Evolutionary conservation across 2,329 filamentous ascomycete species (phyloP).

Genomic region (Xylariomycetidae sp.): DNA sequence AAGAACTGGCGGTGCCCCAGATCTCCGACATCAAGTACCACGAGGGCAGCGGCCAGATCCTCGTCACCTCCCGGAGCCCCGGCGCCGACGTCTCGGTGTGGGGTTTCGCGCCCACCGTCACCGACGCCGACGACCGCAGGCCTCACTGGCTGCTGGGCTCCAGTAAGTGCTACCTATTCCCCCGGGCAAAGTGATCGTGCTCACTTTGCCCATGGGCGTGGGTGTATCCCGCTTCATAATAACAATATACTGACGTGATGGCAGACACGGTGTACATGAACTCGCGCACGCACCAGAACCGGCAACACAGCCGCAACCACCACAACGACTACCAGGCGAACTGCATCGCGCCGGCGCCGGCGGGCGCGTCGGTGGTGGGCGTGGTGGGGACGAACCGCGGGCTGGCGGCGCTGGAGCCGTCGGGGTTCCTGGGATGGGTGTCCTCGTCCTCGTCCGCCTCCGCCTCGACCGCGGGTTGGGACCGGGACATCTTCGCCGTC

Average conservation of each 20-base stretch:
- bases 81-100: slow-evolving; percentile 27
- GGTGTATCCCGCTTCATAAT: too few species aligned
- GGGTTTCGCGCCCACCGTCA: slow-evolving; percentile 32
- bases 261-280: neutral
- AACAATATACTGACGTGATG: neutral
- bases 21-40: slow-evolving; percentile 45
- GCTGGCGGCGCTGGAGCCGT: slow-evolving; percentile 34
- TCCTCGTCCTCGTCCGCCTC: slow-evolving; percentile 16
- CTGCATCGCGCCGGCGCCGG: slow-evolving; percentile 31
- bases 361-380: slow-evolving; percentile 34
- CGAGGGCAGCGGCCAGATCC: slow-evolving; percentile 32
- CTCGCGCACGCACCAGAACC: neutral
- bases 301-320: slow-evolving; percentile 8
- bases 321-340: slow-evolving; percentile 32
- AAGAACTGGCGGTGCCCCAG: slow-evolving; percentile 31
- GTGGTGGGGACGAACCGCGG: slow-evolving; percentile 43
- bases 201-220: too few species aligned
- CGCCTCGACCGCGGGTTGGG: slow-evolving; percentile 6
- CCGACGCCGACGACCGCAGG: slow-evolving; percentile 19
- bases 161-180: slow-evolving; percentile 6
- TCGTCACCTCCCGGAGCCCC: slow-evolving; percentile 35
- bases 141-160: slow-evolving; percentile 32
- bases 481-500: slow-evolving; percentile 40
- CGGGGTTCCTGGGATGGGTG: slow-evolving; percentile 30
- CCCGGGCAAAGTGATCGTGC: neutral